Evolutionary conservation across 2,329 filamentous ascomycete genomes (phyloP).

Genomic region (Fusarium austroafricanum): DNA sequence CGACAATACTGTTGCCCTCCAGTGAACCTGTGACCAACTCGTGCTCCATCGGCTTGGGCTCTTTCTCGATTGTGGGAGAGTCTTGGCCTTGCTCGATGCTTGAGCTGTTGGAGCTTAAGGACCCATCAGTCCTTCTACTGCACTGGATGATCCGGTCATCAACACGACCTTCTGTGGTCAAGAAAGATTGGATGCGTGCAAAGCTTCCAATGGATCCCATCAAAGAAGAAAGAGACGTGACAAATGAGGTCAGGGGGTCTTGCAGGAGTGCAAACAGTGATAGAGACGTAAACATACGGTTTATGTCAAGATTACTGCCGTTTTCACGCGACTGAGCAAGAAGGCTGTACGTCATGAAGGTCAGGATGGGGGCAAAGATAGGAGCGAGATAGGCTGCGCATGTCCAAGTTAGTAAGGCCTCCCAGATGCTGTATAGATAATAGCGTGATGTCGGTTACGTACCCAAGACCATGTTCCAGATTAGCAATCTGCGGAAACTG

Average conservation of each 20-base stretch:
- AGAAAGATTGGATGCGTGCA: constrained; percentile 28
- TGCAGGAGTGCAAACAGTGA: constrained; percentile 26
- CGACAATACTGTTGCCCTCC: not conserved
- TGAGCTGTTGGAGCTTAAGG: not conserved
- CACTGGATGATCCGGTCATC: constrained; percentile 8
- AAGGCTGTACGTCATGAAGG: constrained; percentile 30
- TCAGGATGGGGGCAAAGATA: constrained; percentile 31
- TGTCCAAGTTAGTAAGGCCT: not conserved
- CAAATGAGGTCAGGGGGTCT: constrained; percentile 30
- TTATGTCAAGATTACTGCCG: constrained; percentile 24
- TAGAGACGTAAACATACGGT: constrained; percentile 34
- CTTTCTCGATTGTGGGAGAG: not conserved
- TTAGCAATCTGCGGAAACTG: constrained; percentile 31
- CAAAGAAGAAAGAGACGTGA: constrained; percentile 20
- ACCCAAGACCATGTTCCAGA: constrained; percentile 39
- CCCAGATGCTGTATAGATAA: too few species aligned
- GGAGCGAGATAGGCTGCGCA: constrained; percentile 28
- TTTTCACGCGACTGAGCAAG: constrained; percentile 16
- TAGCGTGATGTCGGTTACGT: too few species aligned
- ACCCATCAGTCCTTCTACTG: not conserved
- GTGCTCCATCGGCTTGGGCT: not conserved
- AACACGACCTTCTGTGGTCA: constrained; percentile 12
- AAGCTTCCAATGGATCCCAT: constrained; percentile 36
- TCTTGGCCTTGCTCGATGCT: constrained; percentile 4
- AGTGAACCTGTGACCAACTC: not conserved